A percentile compares a stretch with the other conserved stretches of the same genome.
Evolutionary conservation across 306 rosid species (phyloP).

Genomic region (Castanospermum australe): DNA sequence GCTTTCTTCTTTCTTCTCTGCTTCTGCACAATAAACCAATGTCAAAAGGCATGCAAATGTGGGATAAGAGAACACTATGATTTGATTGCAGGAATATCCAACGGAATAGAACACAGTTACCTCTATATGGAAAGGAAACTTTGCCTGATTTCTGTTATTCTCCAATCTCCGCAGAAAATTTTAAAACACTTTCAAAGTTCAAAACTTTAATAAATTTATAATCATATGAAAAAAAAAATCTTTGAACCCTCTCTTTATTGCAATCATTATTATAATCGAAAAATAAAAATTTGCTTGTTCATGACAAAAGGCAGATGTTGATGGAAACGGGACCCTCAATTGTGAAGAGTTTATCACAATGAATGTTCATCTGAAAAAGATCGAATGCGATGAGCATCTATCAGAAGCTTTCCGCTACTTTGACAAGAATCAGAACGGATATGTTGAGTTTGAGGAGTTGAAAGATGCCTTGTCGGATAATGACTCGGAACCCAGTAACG

Average conservation of each 20-base stretch:
- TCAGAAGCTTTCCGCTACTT: slow-evolving; percentile 73
- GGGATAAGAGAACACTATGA: neutral
- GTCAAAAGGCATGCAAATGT: neutral
- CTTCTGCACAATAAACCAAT: neutral
- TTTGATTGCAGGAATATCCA: neutral
- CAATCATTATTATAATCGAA: neutral
- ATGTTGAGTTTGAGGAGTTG: slow-evolving; percentile 87
- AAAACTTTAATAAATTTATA: neutral
- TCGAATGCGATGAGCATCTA: slow-evolving; percentile 72
- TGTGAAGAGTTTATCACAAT: slow-evolving; percentile 83
- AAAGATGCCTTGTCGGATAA: slow-evolving; percentile 70
- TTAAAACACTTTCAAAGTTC: neutral
- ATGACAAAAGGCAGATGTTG: slow-evolving; percentile 73
- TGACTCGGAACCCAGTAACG: slow-evolving; percentile 33
- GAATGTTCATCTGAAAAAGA: slow-evolving; percentile 68
- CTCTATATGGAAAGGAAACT: neutral
- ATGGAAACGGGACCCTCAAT: slow-evolving; percentile 78
- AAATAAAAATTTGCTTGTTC: neutral
- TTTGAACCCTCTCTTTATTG: neutral
- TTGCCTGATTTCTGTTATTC: neutral
- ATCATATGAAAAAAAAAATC: neutral
- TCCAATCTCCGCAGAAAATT: neutral
- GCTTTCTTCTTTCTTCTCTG: neutral
- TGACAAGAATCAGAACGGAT: slow-evolving; percentile 77
- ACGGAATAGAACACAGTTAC: neutral